A percentile compares a stretch with the other conserved stretches of the same genome.
These are phyloP conservation scores for Fusarium sp. DNA, from an alignment of 2,329 filamentous ascomycete genomes.

Conservation along the genomic window DNA sequence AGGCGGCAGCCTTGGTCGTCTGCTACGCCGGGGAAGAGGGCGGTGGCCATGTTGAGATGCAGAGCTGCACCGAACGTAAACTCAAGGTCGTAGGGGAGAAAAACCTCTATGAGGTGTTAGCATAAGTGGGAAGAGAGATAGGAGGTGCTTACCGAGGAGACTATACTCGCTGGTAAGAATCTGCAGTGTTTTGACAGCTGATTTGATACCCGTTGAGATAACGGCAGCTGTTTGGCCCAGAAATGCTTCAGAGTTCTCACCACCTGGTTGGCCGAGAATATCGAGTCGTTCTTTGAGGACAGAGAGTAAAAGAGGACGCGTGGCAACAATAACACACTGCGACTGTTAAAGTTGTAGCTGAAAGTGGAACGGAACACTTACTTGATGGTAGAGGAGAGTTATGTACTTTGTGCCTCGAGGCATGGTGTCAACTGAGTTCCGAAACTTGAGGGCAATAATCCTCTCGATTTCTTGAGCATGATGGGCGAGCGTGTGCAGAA, in stretches of 20 bases:
- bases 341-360: fast-evolving
- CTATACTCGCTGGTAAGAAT: conserved; percentile 54
- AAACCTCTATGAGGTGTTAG: conserved; percentile 48
- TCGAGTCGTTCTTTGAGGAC: conserved; percentile 55
- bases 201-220: conserved; percentile 57
- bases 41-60: conserved; percentile 53
- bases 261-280: conserved; percentile 37
- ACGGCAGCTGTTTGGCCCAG: conserved; percentile 51
- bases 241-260: conserved; percentile 51
- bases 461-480: conserved; percentile 56
- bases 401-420: conserved; percentile 54
- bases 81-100: conserved; percentile 55
- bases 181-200: conserved; percentile 55
- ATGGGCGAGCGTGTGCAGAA: conserved; percentile 52
- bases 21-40: conserved; percentile 50
- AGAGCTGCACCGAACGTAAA: conserved; percentile 53
- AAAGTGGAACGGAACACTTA: conserved; percentile 8
- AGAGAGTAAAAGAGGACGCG: conserved; percentile 54
- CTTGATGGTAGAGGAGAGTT: conserved; percentile 56
- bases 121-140: fast-evolving
- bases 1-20: conserved; percentile 43
- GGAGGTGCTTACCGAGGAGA: conserved; percentile 48
- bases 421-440: conserved; percentile 53
- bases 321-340: conserved; percentile 56
- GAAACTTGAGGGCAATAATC: conserved; percentile 51